Percentiles rank a stretch among this genome's conserved stretches.
Evolutionary conservation across 768 basidiomycete genomes (phyloP).

Genomic region (Naganishia kalamii): DNA sequence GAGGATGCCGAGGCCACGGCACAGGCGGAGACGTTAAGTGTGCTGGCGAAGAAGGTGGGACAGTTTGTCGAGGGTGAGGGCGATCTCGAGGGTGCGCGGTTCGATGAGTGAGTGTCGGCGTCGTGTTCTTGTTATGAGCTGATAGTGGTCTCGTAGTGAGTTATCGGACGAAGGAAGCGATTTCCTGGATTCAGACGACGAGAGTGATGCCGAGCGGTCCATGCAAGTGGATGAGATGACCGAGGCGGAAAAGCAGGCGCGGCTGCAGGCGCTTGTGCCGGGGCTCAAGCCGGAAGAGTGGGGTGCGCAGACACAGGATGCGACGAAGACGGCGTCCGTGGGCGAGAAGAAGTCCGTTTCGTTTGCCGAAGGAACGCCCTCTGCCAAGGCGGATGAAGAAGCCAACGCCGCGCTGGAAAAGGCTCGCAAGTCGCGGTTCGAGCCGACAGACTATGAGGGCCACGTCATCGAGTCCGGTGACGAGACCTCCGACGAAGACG

Average conservation of each 20-base stretch:
- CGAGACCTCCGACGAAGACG: slow-evolving; percentile 67
- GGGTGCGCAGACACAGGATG: slow-evolving; percentile 52
- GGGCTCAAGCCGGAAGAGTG: slow-evolving; percentile 75
- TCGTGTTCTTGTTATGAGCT: not conserved
- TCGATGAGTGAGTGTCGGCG: slow-evolving; percentile 68
- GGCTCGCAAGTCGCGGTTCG: slow-evolving; percentile 70
- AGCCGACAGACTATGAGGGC: slow-evolving; percentile 81
- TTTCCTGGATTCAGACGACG: slow-evolving; percentile 51
- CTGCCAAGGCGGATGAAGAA: slow-evolving; percentile 1
- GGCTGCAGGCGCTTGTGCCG: slow-evolving; percentile 76
- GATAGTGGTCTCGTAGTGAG: slow-evolving; percentile 52
- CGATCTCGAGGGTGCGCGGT: slow-evolving; percentile 76
- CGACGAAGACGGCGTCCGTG: not conserved
- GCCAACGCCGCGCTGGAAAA: slow-evolving; percentile 9
- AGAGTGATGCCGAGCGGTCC: slow-evolving; percentile 46
- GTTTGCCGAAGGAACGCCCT: slow-evolving; percentile 14
- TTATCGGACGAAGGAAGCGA: slow-evolving; percentile 64
- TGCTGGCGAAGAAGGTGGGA: slow-evolving; percentile 77
- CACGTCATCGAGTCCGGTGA: slow-evolving; percentile 68
- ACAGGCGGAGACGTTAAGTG: slow-evolving; percentile 64
- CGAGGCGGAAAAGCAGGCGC: slow-evolving; percentile 52
- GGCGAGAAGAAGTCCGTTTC: slow-evolving; percentile 12
- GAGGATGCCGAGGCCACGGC: slow-evolving; percentile 58
- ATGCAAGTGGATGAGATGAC: slow-evolving; percentile 42
- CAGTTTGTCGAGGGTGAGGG: slow-evolving; percentile 87